Base-by-base conservation (phyloP, 495 filamentous ascomycete genomes). In the Penicillium maclennaniae region DNA sequence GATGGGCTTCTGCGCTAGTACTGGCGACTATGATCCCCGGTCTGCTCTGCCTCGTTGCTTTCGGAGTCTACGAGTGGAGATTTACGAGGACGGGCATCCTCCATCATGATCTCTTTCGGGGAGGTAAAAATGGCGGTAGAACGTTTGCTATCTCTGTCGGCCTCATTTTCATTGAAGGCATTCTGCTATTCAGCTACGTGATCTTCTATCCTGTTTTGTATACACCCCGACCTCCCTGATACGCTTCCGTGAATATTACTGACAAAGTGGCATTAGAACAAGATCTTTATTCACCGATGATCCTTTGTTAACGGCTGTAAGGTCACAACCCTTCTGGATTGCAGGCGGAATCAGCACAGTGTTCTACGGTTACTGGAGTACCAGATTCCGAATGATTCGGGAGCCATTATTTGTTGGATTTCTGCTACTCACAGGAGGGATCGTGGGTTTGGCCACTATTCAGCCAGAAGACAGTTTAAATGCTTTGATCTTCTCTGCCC, bases 161-260 rank as follows among this genome's bases (percentile, higher is more conserved):
- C 4, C 47, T 56, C 19, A 56, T 56, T n/a, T 56, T 56, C 28
- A 47, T 56, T 12, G 47, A 56, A 42, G 54, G 47, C 3, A 51
- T 56, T 19, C 14, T 47, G 12, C 48, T 56, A 7, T 56, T 56
- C 28, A 37, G 47, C 19, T 56, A 51, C 38, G 37, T 45, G 8
- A 56, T 56, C 0, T 51, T 56, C 43, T 56, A 56, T 17, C 54
- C 47, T 0, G 20, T 38, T 19, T 25, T 56, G 54, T 56, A 27
- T n/a, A 43, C 47, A n/a, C 15, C n/a, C 10, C 10, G 8, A 14
- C 10, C 10, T 34, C 0, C 0, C 14, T 34, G 31, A 14, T 14
- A 4, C 2, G 31, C 19, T 20, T 20, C 28, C 12, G 0, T 0
- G 36, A 15, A 12, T 7, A 8, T 16, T 28, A 3, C 14, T 36